Conservation (phyloP, 192 early-diverging fungal species). For the Umbelopsis sp. region DNA sequence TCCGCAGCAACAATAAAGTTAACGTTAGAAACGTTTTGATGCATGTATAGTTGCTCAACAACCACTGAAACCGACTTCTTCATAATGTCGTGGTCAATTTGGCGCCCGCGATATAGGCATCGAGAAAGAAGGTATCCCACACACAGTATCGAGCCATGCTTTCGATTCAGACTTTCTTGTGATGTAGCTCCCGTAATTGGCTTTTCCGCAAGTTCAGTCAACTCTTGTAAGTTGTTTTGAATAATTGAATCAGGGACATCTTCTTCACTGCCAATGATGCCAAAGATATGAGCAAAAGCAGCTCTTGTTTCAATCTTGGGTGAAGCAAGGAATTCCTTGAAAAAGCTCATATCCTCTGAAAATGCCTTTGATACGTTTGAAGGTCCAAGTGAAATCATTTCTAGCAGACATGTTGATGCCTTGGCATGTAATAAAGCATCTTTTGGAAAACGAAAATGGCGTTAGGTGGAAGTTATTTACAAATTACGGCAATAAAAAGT, state of each 20-base stretch:
- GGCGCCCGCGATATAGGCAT: constrained; percentile 57
- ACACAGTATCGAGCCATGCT: constrained; percentile 68
- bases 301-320: constrained; percentile 64
- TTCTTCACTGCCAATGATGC: constrained; percentile 65
- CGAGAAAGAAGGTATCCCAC: constrained; percentile 73
- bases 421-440: constrained; percentile 67
- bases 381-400: constrained; percentile 71
- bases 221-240: constrained; percentile 20
- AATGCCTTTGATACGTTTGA: constrained; percentile 48
- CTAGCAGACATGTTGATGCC: constrained; percentile 64
- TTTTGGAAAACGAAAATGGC: constrained; percentile 14
- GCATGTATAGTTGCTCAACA: constrained; percentile 47
- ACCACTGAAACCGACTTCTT: constrained; percentile 42
- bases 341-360: constrained; percentile 12
- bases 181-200: constrained; percentile 24
- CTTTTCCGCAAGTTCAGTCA: constrained; percentile 21
- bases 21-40: constrained; percentile 41
- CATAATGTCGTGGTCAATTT: constrained; percentile 38
- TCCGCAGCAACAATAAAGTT: constrained; percentile 62
- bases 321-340: constrained; percentile 57
- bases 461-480: too few relatives aligned
- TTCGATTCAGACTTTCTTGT: constrained; percentile 46
- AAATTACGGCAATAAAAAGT: too few relatives aligned
- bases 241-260: constrained; percentile 22
- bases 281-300: constrained; percentile 70